These are phyloP conservation scores for Calonectria multiphialidica DNA, from an alignment of 2,329 filamentous ascomycete genomes.

Conservation along the genomic window DNA sequence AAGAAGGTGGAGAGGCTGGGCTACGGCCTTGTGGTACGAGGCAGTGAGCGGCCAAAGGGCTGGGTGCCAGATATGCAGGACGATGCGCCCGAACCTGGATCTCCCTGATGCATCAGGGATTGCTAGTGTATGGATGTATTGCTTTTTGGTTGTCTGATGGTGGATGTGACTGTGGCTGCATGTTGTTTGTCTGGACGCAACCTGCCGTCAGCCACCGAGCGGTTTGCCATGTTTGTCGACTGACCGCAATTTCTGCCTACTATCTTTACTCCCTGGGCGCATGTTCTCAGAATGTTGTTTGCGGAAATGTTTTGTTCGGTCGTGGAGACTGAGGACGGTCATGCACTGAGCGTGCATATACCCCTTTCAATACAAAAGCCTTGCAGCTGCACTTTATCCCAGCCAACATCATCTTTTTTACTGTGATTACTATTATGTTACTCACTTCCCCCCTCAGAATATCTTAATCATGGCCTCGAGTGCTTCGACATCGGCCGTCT, in stretches of 20 bases:
- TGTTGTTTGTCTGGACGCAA: background rate
- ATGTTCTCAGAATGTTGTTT: background rate
- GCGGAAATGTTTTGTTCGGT: background rate
- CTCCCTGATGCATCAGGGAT: constrained; percentile 34
- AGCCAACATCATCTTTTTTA: background rate
- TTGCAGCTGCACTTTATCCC: no score
- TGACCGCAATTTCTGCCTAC: background rate
- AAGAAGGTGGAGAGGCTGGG: constrained; percentile 93
- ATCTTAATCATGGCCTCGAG: background rate
- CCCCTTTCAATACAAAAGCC: background rate
- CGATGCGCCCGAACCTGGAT: constrained; percentile 46
- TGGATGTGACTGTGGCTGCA: background rate
- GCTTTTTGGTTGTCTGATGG: background rate
- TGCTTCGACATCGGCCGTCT: background rate
- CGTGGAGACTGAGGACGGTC: background rate
- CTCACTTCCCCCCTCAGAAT: no score
- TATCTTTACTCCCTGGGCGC: background rate
- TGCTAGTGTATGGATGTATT: background rate
- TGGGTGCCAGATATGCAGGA: constrained; percentile 85
- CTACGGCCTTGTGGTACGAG: constrained; percentile 89
- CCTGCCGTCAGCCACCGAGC: background rate
- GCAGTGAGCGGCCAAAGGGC: constrained; percentile 88
- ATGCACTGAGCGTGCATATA: no score
- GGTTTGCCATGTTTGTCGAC: background rate
- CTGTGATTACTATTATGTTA: background rate